These are phyloP conservation scores for Ceratonia siliqua DNA, from an alignment of 306 rosid genomes.

Conservation along the genomic window DNA sequence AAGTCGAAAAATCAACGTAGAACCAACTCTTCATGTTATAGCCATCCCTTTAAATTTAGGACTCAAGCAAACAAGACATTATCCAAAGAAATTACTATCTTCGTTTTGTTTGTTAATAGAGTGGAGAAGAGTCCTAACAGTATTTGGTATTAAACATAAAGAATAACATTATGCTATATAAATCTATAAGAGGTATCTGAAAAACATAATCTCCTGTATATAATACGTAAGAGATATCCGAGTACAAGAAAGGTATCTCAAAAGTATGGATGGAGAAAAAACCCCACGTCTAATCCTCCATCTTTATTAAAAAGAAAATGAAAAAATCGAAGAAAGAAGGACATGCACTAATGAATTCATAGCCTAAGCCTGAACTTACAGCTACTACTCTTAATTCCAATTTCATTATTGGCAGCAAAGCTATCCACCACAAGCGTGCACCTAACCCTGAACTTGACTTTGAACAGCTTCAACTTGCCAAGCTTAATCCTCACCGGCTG, in stretches of 20 bases:
- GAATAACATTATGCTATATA: neutral
- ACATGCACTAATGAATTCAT: too few relatives aligned
- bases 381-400: too few relatives aligned
- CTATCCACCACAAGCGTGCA: too few relatives aligned
- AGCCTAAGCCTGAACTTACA: too few relatives aligned
- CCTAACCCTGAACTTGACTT: too few relatives aligned
- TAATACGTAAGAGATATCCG: too few relatives aligned
- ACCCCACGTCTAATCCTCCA: slow-evolving; percentile 31
- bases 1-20: too few relatives aligned
- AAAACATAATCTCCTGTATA: slow-evolving; percentile 27
- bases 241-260: slow-evolving; percentile 25
- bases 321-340: slow-evolving; percentile 16
- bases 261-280: slow-evolving; percentile 16
- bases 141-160: neutral
- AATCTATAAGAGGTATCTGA: slow-evolving; percentile 17
- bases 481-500: too few relatives aligned
- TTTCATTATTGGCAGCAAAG: too few relatives aligned
- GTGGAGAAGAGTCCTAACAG: neutral
- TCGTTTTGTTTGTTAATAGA: neutral
- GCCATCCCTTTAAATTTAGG: neutral
- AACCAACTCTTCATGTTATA: too few relatives aligned
- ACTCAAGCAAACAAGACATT: neutral
- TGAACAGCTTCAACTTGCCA: too few relatives aligned
- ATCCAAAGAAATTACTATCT: neutral
- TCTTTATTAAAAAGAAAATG: slow-evolving; percentile 29